Conservation (phyloP, 164 flowering plant genomes). For the Pachysandra terminalis region DNA sequence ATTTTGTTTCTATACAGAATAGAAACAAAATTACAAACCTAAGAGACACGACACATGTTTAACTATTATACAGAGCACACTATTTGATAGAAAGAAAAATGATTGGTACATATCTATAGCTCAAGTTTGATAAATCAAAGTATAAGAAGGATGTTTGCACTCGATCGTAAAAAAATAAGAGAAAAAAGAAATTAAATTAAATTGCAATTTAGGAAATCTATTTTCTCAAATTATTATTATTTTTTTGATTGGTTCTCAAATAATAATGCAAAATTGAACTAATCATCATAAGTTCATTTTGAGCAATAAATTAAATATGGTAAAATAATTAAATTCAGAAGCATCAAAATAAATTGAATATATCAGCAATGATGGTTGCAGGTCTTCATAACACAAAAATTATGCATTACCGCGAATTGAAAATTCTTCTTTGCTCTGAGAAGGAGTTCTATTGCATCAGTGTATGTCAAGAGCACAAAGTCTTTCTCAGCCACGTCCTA, state of each 20-base stretch:
- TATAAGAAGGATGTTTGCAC: too few relatives aligned
- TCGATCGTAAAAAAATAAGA: too few relatives aligned
- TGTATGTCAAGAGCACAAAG: slow-evolving; percentile 82
- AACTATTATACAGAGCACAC: too few relatives aligned
- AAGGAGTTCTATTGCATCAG: slow-evolving; percentile 90
- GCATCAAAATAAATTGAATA: neutral
- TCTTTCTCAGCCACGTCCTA: slow-evolving; percentile 88
- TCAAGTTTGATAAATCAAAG: too few relatives aligned
- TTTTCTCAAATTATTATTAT: too few relatives aligned
- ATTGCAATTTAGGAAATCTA: neutral
- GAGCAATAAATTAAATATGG: neutral
- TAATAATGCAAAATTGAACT: neutral
- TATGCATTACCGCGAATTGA: slow-evolving; percentile 74
- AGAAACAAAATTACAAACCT: too few relatives aligned
- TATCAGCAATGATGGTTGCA: neutral
- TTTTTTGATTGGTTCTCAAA: too few relatives aligned
- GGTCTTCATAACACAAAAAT: neutral
- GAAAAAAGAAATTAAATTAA: too few relatives aligned
- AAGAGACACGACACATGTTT: too few relatives aligned
- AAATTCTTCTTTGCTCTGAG: slow-evolving; percentile 72
- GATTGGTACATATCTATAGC: too few relatives aligned
- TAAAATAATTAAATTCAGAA: neutral
- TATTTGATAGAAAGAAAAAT: too few relatives aligned
- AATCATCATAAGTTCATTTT: neutral
- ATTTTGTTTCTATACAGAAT: too few relatives aligned